Evolutionary conservation across 192 early-diverging fungal genomes (phyloP), one percentile per base, ranked within the genome.

Genomic region (Spinellus fusiger): DNA sequence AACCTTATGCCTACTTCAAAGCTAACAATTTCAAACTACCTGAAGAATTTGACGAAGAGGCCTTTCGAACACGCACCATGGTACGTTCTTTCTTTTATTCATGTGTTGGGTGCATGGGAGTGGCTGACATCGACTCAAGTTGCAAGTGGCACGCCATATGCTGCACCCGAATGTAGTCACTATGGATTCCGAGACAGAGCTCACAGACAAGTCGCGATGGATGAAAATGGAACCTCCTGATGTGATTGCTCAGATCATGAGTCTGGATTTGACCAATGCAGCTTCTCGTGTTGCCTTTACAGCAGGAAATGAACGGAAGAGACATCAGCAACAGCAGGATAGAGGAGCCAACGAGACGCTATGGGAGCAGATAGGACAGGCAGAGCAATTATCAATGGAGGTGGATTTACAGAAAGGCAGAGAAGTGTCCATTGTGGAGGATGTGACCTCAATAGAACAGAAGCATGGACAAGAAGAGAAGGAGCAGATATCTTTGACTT

Each of bases 181-280:
- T 2, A 66, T 73, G 56, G 68, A 76, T 38, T 28, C 50, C 1
- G 64, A 74, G 20, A 63, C 70, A 13, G 82, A 84, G 46, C 31
- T 81, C 3, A 56, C 62, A 1, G 73, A 81, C 23, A 73, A 66
- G 4, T 71, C 75, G 4, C 60, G 82, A 26, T 81, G 77, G 77
- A 74, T 77, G 65, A 83, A 83, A 50, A 56, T 84, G 38, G 82
- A 84, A 48, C 79, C 82, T 3, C 78, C 78, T 37, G 82, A 81
- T 56, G 74, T 84, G 56, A 74, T 84, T 35, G 82, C 82, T 34
- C 74, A 76, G 64, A 77, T 76, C 38, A 75, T 84, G 70, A 71
- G 82, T 47, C 56, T 77, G 22, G 79, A 84, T 70, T 59, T 84
- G 1, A 79, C 77, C 46, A 81, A 77, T 49, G 75, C 79, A 18